Conservation (phyloP, 331 rosid species). For the Phaseolus coccineus region DNA sequence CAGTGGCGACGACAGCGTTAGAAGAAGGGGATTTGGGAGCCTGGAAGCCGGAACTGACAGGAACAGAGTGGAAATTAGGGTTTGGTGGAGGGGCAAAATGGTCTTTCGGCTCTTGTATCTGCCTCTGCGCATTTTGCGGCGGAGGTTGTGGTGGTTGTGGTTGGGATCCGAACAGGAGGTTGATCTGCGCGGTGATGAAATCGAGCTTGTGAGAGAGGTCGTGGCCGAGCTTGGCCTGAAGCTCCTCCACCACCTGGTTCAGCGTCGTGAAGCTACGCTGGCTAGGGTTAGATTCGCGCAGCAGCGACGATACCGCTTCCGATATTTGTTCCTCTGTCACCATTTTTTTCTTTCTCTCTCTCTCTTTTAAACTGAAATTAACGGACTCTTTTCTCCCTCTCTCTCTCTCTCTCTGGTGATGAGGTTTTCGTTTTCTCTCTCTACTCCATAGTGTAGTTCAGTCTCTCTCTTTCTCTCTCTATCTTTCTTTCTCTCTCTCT, state of each 20-base stretch:
- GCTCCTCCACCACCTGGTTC: conserved; percentile 66
- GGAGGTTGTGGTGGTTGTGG: neutral
- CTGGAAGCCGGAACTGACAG: conserved; percentile 54
- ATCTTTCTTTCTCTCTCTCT: conserved; percentile 41
- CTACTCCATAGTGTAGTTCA: conserved; percentile 3
- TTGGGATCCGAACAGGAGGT: conserved; percentile 55
- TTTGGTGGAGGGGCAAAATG: conserved; percentile 64
- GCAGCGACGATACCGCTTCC: conserved; percentile 61
- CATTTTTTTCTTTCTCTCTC: conserved; percentile 38
- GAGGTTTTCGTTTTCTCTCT: conserved; percentile 33
- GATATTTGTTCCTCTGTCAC: conserved; percentile 77
- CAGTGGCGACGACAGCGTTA: conserved; percentile 9
- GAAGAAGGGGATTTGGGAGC: conserved; percentile 37
- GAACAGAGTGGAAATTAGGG: conserved; percentile 63
- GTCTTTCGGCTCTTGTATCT: conserved; percentile 43
- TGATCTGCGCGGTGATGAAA: conserved; percentile 75
- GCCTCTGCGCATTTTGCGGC: conserved; percentile 44
- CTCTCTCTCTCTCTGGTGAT: conserved; percentile 31
- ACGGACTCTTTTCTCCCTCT: conserved; percentile 38
- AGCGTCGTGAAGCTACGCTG: conserved; percentile 52
- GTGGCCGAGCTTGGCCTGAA: conserved; percentile 69
- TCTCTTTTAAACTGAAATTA: conserved; percentile 46
- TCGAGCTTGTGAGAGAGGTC: conserved; percentile 77
- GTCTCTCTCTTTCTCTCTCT: conserved; percentile 3
- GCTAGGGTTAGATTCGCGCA: conserved; percentile 60